Conservation (phyloP, 1,284 basidiomycete genomes). For the Psilocybe mexicana region DNA sequence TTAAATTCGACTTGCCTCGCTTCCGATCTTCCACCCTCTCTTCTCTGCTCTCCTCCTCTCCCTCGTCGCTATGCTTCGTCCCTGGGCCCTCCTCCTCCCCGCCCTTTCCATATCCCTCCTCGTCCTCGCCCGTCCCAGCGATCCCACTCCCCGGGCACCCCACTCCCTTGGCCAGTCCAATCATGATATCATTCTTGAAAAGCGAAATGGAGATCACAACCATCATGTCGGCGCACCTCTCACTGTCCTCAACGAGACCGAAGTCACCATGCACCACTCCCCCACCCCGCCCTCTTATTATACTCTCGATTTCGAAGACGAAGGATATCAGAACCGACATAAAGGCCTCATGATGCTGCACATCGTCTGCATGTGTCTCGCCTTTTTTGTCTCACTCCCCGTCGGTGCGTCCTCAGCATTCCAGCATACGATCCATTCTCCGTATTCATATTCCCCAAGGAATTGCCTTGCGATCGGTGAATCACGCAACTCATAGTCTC, state of each 20-base stretch:
- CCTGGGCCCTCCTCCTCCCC: conserved; percentile 12
- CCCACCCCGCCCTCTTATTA: conserved; percentile 79
- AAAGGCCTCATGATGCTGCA: conserved; percentile 70
- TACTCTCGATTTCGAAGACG: conserved; percentile 68
- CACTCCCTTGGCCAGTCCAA: not conserved
- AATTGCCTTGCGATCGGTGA: conserved; percentile 73
- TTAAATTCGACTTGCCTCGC: conserved; percentile 1
- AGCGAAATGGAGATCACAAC: conserved; percentile 28
- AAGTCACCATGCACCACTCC: conserved; percentile 59
- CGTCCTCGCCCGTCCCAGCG: not conserved
- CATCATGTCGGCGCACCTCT: conserved; percentile 51
- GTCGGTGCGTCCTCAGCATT: conserved; percentile 48
- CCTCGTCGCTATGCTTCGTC: not conserved
- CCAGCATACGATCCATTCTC: not conserved
- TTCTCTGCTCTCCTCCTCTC: conserved; percentile 9
- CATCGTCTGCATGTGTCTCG: conserved; percentile 64
- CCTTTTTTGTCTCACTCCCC: conserved; percentile 78
- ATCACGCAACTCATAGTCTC: conserved; percentile 60
- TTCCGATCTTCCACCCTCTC: conserved; percentile 15
- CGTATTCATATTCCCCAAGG: conserved; percentile 32
- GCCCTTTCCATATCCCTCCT: conserved; percentile 4
- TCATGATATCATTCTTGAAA: not conserved
- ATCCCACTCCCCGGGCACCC: not conserved
- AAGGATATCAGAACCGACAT: conserved; percentile 45
- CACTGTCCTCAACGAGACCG: conserved; percentile 70